Conservation (phyloP, 2,329 filamentous ascomycete genomes). For the Xylaria sp. region DNA sequence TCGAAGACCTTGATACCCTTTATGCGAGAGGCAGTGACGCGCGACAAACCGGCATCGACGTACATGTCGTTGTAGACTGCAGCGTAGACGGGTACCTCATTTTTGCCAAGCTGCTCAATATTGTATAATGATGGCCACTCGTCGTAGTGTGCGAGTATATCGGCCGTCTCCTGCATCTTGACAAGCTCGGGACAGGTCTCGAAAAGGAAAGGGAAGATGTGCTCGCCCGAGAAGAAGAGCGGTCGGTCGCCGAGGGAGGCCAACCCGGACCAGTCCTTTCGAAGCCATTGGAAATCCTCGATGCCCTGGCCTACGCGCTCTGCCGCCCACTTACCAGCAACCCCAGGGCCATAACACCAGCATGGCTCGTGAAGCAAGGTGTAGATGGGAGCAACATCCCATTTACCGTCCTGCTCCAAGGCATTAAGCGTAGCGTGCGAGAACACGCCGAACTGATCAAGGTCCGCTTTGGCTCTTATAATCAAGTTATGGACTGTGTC, state of each 20-base stretch:
- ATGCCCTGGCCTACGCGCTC: slow-evolving; percentile 67
- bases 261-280: slow-evolving; percentile 53
- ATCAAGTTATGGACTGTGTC: slow-evolving; percentile 80
- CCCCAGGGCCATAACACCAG: slow-evolving; percentile 77
- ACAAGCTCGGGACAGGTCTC: slow-evolving; percentile 80
- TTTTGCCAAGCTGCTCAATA: slow-evolving; percentile 74
- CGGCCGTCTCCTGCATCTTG: slow-evolving; percentile 74
- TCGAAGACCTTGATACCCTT: slow-evolving; percentile 82
- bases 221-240: slow-evolving; percentile 88
- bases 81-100: slow-evolving; percentile 87
- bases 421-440: slow-evolving; percentile 75
- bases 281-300: slow-evolving; percentile 64
- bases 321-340: slow-evolving; percentile 80
- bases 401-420: slow-evolving; percentile 74
- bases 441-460: slow-evolving; percentile 80
- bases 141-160: slow-evolving; percentile 73
- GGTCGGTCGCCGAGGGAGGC: slow-evolving; percentile 58
- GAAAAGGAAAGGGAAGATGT: slow-evolving; percentile 90
- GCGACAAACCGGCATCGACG: slow-evolving; percentile 80
- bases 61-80: slow-evolving; percentile 94
- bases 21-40: slow-evolving; percentile 79
- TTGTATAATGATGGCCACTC: slow-evolving; percentile 85
- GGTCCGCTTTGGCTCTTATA: slow-evolving; percentile 75
- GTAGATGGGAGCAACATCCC: slow-evolving; percentile 85
- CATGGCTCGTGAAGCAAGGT: slow-evolving; percentile 87